Base-by-base conservation (phyloP, 305 asterid species). In the Nicotiana rustica region DNA sequence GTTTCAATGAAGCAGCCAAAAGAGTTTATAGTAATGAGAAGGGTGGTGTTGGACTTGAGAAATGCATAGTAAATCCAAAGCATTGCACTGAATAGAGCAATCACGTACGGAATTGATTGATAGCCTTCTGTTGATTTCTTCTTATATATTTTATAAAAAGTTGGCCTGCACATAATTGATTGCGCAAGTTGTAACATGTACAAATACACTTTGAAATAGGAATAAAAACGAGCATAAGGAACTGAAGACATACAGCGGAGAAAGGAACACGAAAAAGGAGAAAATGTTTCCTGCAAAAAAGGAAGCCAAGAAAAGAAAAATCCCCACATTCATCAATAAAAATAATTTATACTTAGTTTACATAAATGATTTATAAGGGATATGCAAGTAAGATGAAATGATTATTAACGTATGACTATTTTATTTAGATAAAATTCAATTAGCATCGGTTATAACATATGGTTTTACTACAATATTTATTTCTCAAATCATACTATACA, bases 11-110 rank as follows among this genome's bases (percentile, higher is more conserved):
- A 56, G 59, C 89, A 85, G 4, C 92, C 92, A 65, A 88, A 10
- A 10, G 91, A 64, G 85, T 92, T 92, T 62, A 92, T 87, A 1
- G 93, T 90, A 79, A 92, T 86, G 88, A 92, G 87, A 76, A 92
- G 91, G 9, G 83, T 84, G 4, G 82, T 86, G 66, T 85, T 86
- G 33, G 89, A 36, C 83, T 87, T 86, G 52, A 85, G 13, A 2
- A 35, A 36, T 6, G 92, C 93, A 77, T 92, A 92, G 77, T 88
- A 90, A 3, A 92, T 84, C 92, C 92, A 90, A 15, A 88, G 80
- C 91, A 90, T 87, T 47, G 88, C 73, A 85, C 92, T 89, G 36
- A 89, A 84, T 19, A 92, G 65, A 1, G 91, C 86, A 67, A 86
- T 85, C 67, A 88, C 82, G 5, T 89, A 92, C 29, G 92, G 93